Percentiles rank a stretch among this genome's conserved stretches.
These are phyloP conservation scores for Entelexis sorbosivorans DNA, from an alignment of 1,139 yeast genomes.

Conservation along the genomic window DNA sequence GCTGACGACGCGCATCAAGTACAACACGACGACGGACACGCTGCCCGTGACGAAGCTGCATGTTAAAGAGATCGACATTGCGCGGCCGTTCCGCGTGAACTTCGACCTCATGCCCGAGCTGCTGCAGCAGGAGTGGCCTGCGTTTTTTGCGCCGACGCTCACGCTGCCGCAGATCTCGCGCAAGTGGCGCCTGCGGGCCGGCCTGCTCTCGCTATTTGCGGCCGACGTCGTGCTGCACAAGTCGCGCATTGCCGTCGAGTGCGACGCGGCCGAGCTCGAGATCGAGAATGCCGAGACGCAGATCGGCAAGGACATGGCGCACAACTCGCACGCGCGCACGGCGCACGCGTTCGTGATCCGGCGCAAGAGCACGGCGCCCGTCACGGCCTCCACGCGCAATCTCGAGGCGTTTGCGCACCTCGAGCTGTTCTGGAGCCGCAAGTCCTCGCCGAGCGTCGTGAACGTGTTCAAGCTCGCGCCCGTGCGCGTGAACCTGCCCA, in stretches of 20 bases:
- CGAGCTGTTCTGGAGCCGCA: constrained; percentile 28
- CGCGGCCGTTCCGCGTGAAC: constrained; percentile 29
- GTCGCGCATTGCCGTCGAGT: constrained; percentile 8
- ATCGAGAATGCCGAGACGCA: constrained; percentile 7
- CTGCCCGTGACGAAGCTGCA: constrained; percentile 26
- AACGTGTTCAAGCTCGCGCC: constrained; percentile 27
- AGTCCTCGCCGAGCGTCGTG: constrained; percentile 15
- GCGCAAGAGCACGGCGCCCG: constrained; percentile 3
- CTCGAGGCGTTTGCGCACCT: constrained; percentile 30
- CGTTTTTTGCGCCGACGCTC: constrained; percentile 26
- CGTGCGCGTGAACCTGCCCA: constrained; percentile 41
- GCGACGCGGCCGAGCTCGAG: constrained; percentile 20
- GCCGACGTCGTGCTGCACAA: constrained; percentile 19
- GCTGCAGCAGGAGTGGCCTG: constrained; percentile 31
- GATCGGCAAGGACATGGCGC: constrained; percentile 19
- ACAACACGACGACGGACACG: constrained; percentile 25
- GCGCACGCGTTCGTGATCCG: constrained; percentile 24
- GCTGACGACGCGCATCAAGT: constrained; percentile 26
- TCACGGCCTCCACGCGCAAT: constrained; percentile 21
- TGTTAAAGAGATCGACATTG: constrained; percentile 25
- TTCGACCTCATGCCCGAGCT: constrained; percentile 30
- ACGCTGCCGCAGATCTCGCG: constrained; percentile 25
- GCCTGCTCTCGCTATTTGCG: constrained; percentile 24
- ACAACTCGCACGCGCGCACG: constrained; percentile 26
- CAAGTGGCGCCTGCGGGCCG: constrained; percentile 28